Evolutionary conservation across 1,284 basidiomycete genomes (phyloP).

Genomic region (Naganishia sp.): DNA sequence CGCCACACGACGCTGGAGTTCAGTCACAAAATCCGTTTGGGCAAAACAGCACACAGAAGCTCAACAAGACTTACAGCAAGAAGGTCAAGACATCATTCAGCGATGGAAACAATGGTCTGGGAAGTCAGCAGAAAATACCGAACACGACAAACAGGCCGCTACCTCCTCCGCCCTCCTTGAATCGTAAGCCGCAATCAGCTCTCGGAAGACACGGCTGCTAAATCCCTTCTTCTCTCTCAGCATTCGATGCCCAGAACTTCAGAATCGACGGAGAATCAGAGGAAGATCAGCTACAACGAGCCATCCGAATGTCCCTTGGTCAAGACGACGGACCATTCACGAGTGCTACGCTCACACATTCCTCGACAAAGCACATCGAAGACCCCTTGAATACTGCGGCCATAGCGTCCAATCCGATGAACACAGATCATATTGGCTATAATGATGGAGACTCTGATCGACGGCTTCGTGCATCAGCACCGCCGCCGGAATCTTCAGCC

Average conservation of each 20-base stretch:
- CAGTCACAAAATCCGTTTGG: background rate
- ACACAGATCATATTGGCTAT: conserved; percentile 8
- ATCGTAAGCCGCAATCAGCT: background rate
- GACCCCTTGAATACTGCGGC: background rate
- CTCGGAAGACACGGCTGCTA: background rate
- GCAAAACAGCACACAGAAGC: background rate
- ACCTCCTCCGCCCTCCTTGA: conserved; percentile 9
- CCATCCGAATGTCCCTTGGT: conserved; percentile 19
- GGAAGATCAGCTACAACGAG: conserved; percentile 22
- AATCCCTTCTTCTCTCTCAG: background rate
- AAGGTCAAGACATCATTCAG: conserved; percentile 7
- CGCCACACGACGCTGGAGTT: background rate
- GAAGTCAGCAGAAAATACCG: conserved; percentile 3
- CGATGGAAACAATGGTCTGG: background rate
- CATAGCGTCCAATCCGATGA: background rate
- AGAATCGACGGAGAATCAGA: conserved; percentile 14
- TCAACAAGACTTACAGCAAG: conserved; percentile 21
- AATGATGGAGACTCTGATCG: conserved; percentile 7
- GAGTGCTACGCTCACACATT: background rate
- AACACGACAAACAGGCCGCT: conserved; percentile 3
- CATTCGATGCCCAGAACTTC: conserved; percentile 2
- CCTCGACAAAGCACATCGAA: background rate
- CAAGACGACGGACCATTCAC: conserved; percentile 2
- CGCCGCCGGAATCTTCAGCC: conserved; percentile 6
- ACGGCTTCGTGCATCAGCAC: conserved; percentile 21